Evolutionary conservation across 1,284 basidiomycete genomes (phyloP).

Genomic region (Ganoderma lingzhi): DNA sequence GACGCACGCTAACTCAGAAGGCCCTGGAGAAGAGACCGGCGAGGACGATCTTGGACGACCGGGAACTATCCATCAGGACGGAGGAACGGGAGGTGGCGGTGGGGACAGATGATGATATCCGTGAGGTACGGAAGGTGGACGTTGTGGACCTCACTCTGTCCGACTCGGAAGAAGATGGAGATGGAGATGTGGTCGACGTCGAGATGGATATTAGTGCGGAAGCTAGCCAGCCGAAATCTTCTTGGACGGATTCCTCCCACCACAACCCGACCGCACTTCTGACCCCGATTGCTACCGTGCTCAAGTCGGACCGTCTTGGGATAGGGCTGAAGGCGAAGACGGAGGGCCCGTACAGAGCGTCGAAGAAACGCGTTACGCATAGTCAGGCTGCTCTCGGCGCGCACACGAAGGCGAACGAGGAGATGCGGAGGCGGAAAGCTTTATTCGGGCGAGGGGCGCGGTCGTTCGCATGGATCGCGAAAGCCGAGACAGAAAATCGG

Average conservation of each 20-base stretch:
- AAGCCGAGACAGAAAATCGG: conserved; percentile 56
- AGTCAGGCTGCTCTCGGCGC: conserved; percentile 67
- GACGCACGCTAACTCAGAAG: conserved; percentile 37
- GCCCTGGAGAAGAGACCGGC: conserved; percentile 26
- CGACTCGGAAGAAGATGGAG: conserved; percentile 53
- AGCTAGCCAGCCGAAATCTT: conserved; percentile 6
- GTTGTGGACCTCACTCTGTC: conserved; percentile 73
- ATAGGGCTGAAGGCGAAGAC: conserved; percentile 81
- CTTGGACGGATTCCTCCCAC: conserved; percentile 23
- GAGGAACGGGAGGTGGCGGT: conserved; percentile 44
- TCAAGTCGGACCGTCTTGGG: conserved; percentile 80
- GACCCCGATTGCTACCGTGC: conserved; percentile 73
- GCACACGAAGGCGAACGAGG: conserved; percentile 63
- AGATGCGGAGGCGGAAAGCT: conserved; percentile 57
- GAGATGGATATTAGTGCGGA: conserved; percentile 30
- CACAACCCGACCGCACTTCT: conserved; percentile 60
- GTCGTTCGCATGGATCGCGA: conserved; percentile 58
- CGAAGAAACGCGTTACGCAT: conserved; percentile 76
- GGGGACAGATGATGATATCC: conserved; percentile 47
- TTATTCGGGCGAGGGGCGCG: conserved; percentile 61
- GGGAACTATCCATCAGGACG: conserved; percentile 30
- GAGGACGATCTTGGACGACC: conserved; percentile 26
- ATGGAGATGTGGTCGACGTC: conserved; percentile 38
- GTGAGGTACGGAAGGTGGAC: conserved; percentile 53
- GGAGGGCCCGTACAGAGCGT: conserved; percentile 66